A percentile compares a stretch with the other conserved stretches of the same genome.
phyloP scores from a whole-genome alignment of 495 filamentous ascomycete genomes.

The Annulohypoxylon nitens region DNA sequence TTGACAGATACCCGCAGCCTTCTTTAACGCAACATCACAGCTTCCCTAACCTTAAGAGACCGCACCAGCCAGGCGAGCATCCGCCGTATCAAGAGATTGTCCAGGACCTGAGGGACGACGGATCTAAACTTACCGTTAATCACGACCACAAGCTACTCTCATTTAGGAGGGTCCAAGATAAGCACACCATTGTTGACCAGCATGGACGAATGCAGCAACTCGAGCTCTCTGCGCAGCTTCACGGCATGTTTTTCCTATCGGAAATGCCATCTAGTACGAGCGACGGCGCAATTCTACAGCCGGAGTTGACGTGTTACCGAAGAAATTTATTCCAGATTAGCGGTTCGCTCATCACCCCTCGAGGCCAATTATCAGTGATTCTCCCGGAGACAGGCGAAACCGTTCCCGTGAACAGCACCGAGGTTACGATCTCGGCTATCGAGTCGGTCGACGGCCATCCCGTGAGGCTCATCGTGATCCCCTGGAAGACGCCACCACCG shows the following conservation, averaged over 20 bases:
- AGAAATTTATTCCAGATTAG: constrained; percentile 94
- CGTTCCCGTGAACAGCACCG: constrained; percentile 82
- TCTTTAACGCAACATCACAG: constrained; percentile 65
- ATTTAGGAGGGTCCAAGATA: constrained; percentile 66
- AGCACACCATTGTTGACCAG: constrained; percentile 68
- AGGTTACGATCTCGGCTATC: constrained; percentile 88
- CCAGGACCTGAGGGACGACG: constrained; percentile 67
- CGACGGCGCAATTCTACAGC: constrained; percentile 74
- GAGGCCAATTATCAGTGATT: constrained; percentile 79
- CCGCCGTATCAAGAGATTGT: constrained; percentile 65
- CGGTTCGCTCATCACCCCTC: constrained; percentile 83
- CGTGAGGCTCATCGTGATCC: constrained; percentile 92
- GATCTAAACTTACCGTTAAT: constrained; percentile 65
- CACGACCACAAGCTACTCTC: constrained; percentile 70
- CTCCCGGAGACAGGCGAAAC: constrained; percentile 83
- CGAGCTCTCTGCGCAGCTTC: constrained; percentile 83
- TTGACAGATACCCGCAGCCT: constrained; percentile 61
- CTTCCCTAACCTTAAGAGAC: constrained; percentile 67
- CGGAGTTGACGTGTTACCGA: constrained; percentile 92
- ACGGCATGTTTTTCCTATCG: constrained; percentile 96
- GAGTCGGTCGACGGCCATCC: constrained; percentile 91
- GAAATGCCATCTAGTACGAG: constrained; percentile 80
- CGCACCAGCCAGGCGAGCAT: constrained; percentile 57
- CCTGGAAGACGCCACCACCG: constrained; percentile 92
- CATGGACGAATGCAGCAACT: constrained; percentile 68